phyloP scores from a whole-genome alignment of 108 stramenopile genomes.

The Cyclostephanos tholiformis region DNA sequence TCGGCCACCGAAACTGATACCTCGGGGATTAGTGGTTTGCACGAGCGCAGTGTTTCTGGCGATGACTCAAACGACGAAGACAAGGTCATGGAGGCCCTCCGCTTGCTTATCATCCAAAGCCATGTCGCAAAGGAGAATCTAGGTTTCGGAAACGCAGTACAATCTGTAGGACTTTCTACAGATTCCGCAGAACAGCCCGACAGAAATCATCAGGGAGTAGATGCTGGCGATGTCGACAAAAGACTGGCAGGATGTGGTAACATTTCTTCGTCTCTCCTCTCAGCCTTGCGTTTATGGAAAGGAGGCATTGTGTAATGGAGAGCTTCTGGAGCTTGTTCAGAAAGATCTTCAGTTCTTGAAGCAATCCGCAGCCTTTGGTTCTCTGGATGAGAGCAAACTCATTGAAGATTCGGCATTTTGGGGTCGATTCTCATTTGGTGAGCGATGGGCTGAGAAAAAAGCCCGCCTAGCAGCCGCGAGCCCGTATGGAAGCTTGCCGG shows the following conservation, averaged over 20 bases:
- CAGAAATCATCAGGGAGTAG: conserved; percentile 62
- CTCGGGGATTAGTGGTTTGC: conserved; percentile 18
- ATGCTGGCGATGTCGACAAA: conserved; percentile 83
- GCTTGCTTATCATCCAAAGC: conserved; percentile 81
- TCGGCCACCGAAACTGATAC: conserved; percentile 29
- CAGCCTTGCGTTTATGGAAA: conserved; percentile 86
- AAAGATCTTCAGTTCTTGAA: conserved; percentile 81
- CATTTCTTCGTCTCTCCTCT: conserved; percentile 77
- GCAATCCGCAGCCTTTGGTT: conserved; percentile 53
- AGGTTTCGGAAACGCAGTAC: conserved; percentile 62
- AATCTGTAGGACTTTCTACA: conserved; percentile 6
- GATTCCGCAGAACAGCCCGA: conserved; percentile 12
- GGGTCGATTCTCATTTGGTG: conserved; percentile 93
- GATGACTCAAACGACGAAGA: conserved; percentile 68
- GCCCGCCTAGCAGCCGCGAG: conserved; percentile 82
- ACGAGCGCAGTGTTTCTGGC: conserved; percentile 18
- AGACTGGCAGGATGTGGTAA: conserved; percentile 82
- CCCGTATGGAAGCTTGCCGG: conserved; percentile 68
- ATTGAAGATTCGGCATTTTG: conserved; percentile 89
- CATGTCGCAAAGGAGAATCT: conserved; percentile 73
- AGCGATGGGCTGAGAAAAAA: conserved; percentile 94
- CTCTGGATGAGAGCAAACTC: conserved; percentile 64
- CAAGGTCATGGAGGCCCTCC: conserved; percentile 84
- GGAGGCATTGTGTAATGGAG: conserved; percentile 79
- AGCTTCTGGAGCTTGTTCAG: conserved; percentile 84